Evolutionary conservation across 176 grass and related monocot species (phyloP).

Genomic region (Dendrocalamus sinicus): DNA sequence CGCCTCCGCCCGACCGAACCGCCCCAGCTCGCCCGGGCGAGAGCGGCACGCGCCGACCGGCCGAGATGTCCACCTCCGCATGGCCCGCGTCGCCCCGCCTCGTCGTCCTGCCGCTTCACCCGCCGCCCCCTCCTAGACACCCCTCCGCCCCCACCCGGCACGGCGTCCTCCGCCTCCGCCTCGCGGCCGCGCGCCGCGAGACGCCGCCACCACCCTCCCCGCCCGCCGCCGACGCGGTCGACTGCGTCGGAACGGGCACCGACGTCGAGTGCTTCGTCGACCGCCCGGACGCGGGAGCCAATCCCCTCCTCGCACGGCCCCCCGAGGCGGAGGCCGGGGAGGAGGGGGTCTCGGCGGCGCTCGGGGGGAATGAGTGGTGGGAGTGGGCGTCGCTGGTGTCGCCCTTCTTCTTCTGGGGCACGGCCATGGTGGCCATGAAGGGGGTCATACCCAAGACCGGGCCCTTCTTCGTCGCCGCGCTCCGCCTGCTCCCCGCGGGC

Average conservation of each 20-base stretch:
- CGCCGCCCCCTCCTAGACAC: not conserved
- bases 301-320: not conserved
- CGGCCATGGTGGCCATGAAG: conserved; percentile 99
- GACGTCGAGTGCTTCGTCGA: conserved; percentile 68
- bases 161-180: not conserved
- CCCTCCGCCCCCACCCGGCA: not conserved
- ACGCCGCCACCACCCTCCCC: not conserved
- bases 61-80: conserved; percentile 50
- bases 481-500: conserved; percentile 77
- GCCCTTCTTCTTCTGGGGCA: conserved; percentile 99
- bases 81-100: conserved; percentile 17
- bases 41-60: not conserved
- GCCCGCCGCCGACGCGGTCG: conserved; percentile 33
- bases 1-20: too few relatives aligned
- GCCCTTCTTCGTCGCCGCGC: conserved; percentile 82
- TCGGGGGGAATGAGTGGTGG: conserved; percentile 29
- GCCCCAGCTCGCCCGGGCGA: too few relatives aligned
- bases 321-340: not conserved
- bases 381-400: conserved; percentile 78
- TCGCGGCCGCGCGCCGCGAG: conserved; percentile 25
- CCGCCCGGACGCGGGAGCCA: conserved; percentile 17
- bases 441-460: conserved; percentile 92
- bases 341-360: conserved; percentile 2
- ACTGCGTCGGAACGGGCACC: conserved; percentile 69
- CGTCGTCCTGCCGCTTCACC: not conserved